Conservation (phyloP, 108 stramenopile species). For the Nitzschia palea region DNA sequence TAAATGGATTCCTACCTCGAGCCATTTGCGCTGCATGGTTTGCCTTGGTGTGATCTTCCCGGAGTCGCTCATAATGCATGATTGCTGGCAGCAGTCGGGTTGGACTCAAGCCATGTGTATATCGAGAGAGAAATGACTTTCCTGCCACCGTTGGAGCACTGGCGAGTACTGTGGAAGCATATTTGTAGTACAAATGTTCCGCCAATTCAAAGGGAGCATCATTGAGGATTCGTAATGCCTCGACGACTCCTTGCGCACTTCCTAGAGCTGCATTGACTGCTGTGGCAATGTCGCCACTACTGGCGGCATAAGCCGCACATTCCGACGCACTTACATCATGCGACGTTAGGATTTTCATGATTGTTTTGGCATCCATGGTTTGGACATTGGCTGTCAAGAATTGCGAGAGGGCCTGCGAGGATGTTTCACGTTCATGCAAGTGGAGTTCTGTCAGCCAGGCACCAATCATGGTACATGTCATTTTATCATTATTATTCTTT, state of each 20-base stretch:
- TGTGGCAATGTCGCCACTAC: constrained; percentile 71
- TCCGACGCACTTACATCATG: constrained; percentile 82
- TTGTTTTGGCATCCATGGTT: constrained; percentile 79
- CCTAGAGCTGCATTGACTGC: constrained; percentile 72
- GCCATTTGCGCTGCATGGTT: constrained; percentile 30
- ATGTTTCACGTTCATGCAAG: constrained; percentile 57
- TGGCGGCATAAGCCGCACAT: constrained; percentile 70
- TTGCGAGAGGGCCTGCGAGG: constrained; percentile 48
- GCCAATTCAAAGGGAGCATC: constrained; percentile 80
- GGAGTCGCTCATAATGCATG: constrained; percentile 73
- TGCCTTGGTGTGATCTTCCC: constrained; percentile 25
- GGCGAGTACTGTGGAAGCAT: constrained; percentile 59
- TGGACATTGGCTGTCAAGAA: constrained; percentile 74
- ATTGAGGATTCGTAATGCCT: constrained; percentile 67
- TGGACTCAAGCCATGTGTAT: constrained; percentile 72
- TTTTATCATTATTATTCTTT: constrained; percentile 64
- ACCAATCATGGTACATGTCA: constrained; percentile 84
- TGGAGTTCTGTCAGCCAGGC: constrained; percentile 85
- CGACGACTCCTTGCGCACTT: constrained; percentile 57
- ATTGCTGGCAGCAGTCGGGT: constrained; percentile 73
- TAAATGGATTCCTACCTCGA: constrained; percentile 21
- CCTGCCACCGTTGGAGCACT: constrained; percentile 70
- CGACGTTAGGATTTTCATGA: constrained; percentile 68
- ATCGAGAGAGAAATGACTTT: constrained; percentile 73
- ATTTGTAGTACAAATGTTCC: constrained; percentile 81